phyloP scores from a whole-genome alignment of 805 yeast species.

The Wickerhamiella sergipiensis region DNA sequence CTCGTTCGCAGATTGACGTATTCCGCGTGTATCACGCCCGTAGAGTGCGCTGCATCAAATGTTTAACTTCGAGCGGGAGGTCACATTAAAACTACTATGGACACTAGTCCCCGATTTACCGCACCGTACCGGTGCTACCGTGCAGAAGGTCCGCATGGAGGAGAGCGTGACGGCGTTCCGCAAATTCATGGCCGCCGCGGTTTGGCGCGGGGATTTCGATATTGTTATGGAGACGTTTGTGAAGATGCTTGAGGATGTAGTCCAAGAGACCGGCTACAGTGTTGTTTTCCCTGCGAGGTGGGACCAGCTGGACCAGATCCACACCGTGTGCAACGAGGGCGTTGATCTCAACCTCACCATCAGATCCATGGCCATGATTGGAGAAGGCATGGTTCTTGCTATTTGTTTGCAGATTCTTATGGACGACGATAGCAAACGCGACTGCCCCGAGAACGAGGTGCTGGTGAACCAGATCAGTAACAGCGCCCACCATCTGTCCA shows the following conservation, averaged over 20 bases:
- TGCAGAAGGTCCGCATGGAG: constrained; percentile 1
- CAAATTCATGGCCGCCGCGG: background rate
- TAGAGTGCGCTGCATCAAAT: background rate
- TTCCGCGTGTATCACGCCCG: background rate
- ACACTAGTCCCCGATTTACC: background rate
- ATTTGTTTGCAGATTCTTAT: background rate
- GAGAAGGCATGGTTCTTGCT: constrained; percentile 2
- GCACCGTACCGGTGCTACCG: background rate
- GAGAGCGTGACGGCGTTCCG: background rate
- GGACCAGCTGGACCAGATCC: background rate
- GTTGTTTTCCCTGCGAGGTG: background rate
- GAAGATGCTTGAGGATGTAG: background rate
- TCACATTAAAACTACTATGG: background rate
- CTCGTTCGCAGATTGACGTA: background rate
- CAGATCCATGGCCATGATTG: background rate
- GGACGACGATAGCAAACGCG: background rate
- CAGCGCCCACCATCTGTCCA: background rate
- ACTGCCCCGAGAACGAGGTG: background rate
- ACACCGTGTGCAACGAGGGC: background rate
- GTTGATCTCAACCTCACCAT: background rate
- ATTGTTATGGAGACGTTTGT: background rate
- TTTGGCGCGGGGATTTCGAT: background rate
- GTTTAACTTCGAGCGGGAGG: background rate
- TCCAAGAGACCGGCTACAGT: background rate
- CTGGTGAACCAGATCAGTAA: background rate